Evolutionary conservation across 2,329 filamentous ascomycete genomes (phyloP).

Genomic region (Colletotrichum cordylinicola): DNA sequence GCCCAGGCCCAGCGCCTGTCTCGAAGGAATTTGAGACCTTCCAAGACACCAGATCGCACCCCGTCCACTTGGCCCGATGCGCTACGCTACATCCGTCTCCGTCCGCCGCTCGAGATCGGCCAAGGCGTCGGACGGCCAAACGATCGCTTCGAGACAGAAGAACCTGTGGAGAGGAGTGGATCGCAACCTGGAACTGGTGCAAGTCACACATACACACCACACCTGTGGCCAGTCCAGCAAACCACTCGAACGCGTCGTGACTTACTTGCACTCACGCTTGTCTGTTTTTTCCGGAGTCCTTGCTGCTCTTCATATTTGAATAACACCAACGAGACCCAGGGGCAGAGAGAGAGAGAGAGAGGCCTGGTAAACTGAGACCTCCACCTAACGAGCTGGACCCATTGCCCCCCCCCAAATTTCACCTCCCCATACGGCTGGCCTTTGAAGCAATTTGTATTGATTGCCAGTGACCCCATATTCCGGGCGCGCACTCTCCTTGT

Average conservation of each 20-base stretch:
- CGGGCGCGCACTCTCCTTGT: too few species aligned
- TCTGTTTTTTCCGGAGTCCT: too few species aligned
- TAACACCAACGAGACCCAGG: too few species aligned
- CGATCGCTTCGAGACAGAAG: neutral
- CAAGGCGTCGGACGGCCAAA: conserved; percentile 3
- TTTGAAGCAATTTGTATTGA: neutral
- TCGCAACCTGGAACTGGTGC: neutral
- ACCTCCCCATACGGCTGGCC: neutral
- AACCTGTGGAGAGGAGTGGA: neutral
- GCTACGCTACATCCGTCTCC: neutral
- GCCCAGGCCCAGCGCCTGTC: neutral
- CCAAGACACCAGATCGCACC: neutral
- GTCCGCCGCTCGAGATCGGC: neutral
- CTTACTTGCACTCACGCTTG: too few species aligned
- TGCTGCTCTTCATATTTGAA: too few species aligned
- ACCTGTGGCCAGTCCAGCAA: too few species aligned
- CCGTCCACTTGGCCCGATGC: neutral
- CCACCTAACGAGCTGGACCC: neutral
- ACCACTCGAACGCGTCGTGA: too few species aligned
- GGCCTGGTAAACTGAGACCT: too few species aligned
- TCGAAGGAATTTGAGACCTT: neutral
- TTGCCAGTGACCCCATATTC: too few species aligned
- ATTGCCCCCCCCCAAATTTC: neutral
- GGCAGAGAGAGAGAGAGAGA: too few species aligned
- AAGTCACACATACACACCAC: neutral